These are phyloP conservation scores for Phytopythium aichiense DNA, from an alignment of 352 stramenopile genomes.

Conservation along the genomic window DNA sequence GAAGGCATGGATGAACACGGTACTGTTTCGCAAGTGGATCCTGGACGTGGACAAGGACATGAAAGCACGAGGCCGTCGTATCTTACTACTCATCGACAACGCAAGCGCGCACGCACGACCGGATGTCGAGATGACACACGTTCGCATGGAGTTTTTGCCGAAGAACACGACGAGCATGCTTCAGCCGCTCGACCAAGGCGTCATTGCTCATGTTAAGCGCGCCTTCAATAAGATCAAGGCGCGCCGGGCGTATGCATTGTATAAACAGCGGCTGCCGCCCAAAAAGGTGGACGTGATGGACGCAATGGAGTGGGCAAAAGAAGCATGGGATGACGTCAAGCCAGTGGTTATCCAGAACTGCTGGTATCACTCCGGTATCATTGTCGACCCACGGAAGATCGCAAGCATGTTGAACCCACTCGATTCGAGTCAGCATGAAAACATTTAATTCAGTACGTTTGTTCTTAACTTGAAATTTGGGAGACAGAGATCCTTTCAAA, in stretches of 20 bases:
- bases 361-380: too few species aligned
- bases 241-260: not conserved
- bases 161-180: conserved; percentile 7
- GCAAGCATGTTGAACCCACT: too few species aligned
- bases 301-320: too few species aligned
- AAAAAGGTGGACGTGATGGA: too few species aligned
- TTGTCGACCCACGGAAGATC: too few species aligned
- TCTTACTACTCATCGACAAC: conserved; percentile 4
- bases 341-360: too few species aligned
- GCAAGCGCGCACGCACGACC: not conserved
- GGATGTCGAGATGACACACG: not conserved
- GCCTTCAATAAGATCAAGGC: not conserved
- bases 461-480: too few species aligned
- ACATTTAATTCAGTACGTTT: too few species aligned
- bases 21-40: not conserved
- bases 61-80: not conserved
- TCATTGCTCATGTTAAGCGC: conserved; percentile 10
- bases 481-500: not conserved
- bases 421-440: too few species aligned
- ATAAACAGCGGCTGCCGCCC: not conserved
- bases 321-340: too few species aligned
- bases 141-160: conserved; percentile 9
- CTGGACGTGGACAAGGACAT: not conserved
- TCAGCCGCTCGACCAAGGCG: conserved; percentile 6
- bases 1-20: not conserved